A percentile compares a stretch with the other conserved stretches of the same genome.
Conservation (phyloP, 2,329 filamentous ascomycete genomes). For the Hymenoscyphus repandus region DNA sequence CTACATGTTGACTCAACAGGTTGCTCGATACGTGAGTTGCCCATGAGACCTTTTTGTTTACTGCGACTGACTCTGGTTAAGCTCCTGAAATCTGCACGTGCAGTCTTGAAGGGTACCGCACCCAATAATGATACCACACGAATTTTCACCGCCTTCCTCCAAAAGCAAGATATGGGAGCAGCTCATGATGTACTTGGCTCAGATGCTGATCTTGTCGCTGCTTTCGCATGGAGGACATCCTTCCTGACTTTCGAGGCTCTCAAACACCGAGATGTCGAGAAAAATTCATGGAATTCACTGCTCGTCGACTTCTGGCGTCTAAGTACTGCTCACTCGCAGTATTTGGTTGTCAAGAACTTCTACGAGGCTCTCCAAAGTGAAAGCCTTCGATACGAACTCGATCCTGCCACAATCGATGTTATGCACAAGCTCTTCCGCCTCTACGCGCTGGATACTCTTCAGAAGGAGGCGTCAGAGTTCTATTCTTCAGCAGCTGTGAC, state of each 20-base stretch:
- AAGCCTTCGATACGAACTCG: slow-evolving; percentile 47
- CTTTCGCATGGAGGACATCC: slow-evolving; percentile 70
- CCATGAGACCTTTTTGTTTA: too few species aligned
- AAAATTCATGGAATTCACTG: slow-evolving; percentile 72
- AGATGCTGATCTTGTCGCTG: slow-evolving; percentile 65
- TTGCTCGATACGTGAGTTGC: slow-evolving; percentile 58
- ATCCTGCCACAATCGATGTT: slow-evolving; percentile 50
- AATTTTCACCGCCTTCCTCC: slow-evolving; percentile 60
- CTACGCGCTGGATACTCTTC: slow-evolving; percentile 60
- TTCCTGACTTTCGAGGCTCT: slow-evolving; percentile 72
- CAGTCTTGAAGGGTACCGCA: slow-evolving; percentile 59
- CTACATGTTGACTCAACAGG: slow-evolving; percentile 79
- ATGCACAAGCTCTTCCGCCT: slow-evolving; percentile 65
- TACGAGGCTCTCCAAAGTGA: slow-evolving; percentile 61
- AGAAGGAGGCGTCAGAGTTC: slow-evolving; percentile 66
- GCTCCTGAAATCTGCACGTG: slow-evolving; percentile 69
- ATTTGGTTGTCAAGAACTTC: slow-evolving; percentile 75
- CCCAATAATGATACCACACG: slow-evolving; percentile 63
- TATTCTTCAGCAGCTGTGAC: slow-evolving; percentile 65
- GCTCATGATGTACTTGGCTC: slow-evolving; percentile 69
- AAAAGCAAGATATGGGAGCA: slow-evolving; percentile 62
- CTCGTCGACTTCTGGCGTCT: slow-evolving; percentile 75
- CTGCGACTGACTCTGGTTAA: slow-evolving; percentile 17
- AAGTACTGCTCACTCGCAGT: slow-evolving; percentile 69
- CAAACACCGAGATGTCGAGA: slow-evolving; percentile 68